Evolutionary conservation across 2,329 filamentous ascomycete species (phyloP), one percentile per base, ranked within the genome.

Genomic region (Ophiostoma australiae): DNA sequence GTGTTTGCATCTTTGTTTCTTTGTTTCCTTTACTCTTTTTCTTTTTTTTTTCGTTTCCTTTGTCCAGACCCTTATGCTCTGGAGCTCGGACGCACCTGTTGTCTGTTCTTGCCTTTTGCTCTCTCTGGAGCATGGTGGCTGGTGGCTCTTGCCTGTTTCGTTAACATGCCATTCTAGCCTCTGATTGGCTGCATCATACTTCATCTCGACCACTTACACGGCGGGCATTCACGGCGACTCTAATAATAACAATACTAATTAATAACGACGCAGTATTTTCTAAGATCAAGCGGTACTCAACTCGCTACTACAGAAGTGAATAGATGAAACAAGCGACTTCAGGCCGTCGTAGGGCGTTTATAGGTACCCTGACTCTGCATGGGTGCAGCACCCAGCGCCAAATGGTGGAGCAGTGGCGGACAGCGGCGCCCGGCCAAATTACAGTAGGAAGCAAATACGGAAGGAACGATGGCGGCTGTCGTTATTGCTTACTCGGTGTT

Each of bases 261-360:
- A 41, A 41, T 41, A 41, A 15, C 39, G 39, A 41, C 39, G 11
- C 52, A 48, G 15, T 17, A 5, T 4, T 5, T 8, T n/a, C 4
- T 13, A 8, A 27, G 6, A 27, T 4, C 2, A 27, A 48, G 20
- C 5, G 17, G n/a, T 48, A 20, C 44, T 48, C 41, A 48, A 48
- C 20, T 48, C 44, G 20, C 39, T 44, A 44, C 37, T 48, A 48
- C 44, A 31, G 41, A 17, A 11, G 13, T 41, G 10, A 7, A 15
- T 31, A 35, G 37, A 39, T 66, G 63, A 66, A 66, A 66, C 63
- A 66, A 66, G 63, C 63, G 63, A 66, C 63, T 13, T 15, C 17
- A 8, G 33, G 31, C 33, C 5, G 31, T 15, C 23, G 10, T 27
- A 58, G 52, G 23, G 52, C 52, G 52, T 58, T 17, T 27, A 58